phyloP scores from a whole-genome alignment of 2,329 filamentous ascomycete genomes.

The Albophoma yamanashiensis region DNA sequence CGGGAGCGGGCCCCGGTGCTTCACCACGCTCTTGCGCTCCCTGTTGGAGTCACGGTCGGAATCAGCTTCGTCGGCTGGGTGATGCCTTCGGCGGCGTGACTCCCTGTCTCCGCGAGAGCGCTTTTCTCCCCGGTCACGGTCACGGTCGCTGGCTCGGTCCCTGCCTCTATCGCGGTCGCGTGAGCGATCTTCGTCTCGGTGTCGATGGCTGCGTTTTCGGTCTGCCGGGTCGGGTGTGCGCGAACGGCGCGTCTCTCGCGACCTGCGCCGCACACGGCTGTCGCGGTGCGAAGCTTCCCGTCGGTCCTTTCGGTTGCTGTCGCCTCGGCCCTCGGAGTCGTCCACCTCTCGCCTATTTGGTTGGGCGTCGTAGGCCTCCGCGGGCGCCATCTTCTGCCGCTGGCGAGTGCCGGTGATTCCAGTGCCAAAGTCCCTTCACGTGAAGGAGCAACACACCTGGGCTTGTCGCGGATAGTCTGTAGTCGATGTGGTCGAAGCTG shows the following conservation, averaged over 20 bases:
- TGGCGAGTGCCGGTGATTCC: neutral
- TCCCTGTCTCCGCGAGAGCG: constrained; percentile 21
- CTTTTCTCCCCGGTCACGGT: constrained; percentile 14
- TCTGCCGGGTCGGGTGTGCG: constrained; percentile 17
- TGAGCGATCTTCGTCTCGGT: constrained; percentile 10
- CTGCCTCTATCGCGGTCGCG: constrained; percentile 14
- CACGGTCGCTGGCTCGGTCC: constrained; percentile 6
- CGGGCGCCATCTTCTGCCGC: constrained; percentile 11
- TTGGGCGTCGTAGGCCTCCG: constrained; percentile 11
- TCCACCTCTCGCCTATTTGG: constrained; percentile 3
- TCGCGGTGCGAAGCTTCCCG: constrained; percentile 10
- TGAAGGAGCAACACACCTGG: neutral
- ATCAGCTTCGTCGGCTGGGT: constrained; percentile 4
- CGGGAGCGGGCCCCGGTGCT: constrained; percentile 39
- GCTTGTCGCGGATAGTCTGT: neutral
- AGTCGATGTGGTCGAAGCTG: constrained; percentile 4
- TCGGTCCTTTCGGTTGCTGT: constrained; percentile 10
- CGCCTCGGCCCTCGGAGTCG: constrained; percentile 7
- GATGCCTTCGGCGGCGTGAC: constrained; percentile 13
- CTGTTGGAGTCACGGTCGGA: constrained; percentile 10
- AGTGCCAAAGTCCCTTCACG: neutral
- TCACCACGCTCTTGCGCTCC: constrained; percentile 14
- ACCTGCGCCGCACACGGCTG: constrained; percentile 15
- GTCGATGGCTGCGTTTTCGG: constrained; percentile 5
- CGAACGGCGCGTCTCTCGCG: constrained; percentile 20